A percentile compares a stretch with the other conserved stretches of the same genome.
Evolutionary conservation across 2,329 filamentous ascomycete genomes (phyloP).

Genomic region (Elsinoe australis): DNA sequence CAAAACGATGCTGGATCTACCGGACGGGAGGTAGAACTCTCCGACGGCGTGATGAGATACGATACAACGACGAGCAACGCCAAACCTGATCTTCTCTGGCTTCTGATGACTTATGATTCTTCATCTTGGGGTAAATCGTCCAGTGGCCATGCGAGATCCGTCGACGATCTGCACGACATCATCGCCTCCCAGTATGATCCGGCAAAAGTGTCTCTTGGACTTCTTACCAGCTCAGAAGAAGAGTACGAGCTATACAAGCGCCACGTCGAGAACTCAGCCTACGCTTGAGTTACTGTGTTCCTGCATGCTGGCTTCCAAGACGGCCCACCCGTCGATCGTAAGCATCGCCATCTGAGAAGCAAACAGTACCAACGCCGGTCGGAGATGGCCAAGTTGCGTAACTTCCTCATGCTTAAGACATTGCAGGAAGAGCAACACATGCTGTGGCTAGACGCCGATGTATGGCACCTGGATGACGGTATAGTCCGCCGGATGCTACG

Average conservation of each 20-base stretch:
- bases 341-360: conserved; percentile 14
- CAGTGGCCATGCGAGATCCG: too few species aligned
- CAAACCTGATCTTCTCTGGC: too few species aligned
- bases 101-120: too few species aligned
- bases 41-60: too few species aligned
- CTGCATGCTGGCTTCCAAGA: conserved; percentile 5
- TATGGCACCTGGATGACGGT: conserved; percentile 29
- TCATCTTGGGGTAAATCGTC: too few species aligned
- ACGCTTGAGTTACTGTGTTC: neutral
- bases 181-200: neutral
- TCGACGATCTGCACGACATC: neutral
- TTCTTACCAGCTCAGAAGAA: conserved; percentile 2
- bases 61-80: too few species aligned
- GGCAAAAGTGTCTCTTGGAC: neutral
- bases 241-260: conserved; percentile 4
- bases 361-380: conserved; percentile 27
- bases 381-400: conserved; percentile 28
- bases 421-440: conserved; percentile 31
- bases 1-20: too few species aligned
- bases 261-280: neutral
- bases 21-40: too few species aligned
- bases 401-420: conserved; percentile 30
- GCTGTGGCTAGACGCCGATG: conserved; percentile 34
- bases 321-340: neutral
- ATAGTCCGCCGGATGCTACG: conserved; percentile 30